Percentiles rank a stretch among this genome's conserved stretches.
These are phyloP conservation scores for Flaveria bidentis DNA, from an alignment of 129 eudicot species.

Conservation along the genomic window DNA sequence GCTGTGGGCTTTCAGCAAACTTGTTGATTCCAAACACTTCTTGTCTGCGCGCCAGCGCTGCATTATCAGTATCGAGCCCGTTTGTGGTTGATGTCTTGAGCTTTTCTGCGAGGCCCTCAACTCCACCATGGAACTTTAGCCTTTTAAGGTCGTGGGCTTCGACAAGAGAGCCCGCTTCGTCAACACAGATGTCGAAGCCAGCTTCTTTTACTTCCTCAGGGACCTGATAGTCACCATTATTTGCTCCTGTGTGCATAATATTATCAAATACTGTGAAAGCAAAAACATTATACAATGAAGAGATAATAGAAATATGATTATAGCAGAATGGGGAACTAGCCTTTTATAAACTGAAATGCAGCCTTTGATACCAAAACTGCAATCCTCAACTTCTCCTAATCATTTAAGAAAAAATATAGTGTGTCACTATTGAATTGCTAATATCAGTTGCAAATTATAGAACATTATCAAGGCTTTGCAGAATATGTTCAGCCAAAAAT, in stretches of 20 bases:
- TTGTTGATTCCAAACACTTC: slow-evolving; percentile 71
- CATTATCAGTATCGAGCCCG: slow-evolving; percentile 55
- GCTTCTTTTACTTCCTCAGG: slow-evolving; percentile 84
- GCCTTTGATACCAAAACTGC: slow-evolving; percentile 97
- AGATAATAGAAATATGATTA: slow-evolving; percentile 8
- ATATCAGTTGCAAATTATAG: too few relatives aligned
- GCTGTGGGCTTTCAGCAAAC: slow-evolving; percentile 62
- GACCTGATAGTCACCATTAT: slow-evolving; percentile 62
- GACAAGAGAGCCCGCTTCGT: slow-evolving; percentile 79
- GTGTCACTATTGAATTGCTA: neutral
- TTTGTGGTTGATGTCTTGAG: slow-evolving; percentile 61
- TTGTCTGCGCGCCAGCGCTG: slow-evolving; percentile 48
- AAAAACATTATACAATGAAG: neutral
- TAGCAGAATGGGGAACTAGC: slow-evolving; percentile 39
- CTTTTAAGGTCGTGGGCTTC: slow-evolving; percentile 87
- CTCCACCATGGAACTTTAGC: slow-evolving; percentile 83
- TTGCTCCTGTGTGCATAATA: slow-evolving; percentile 55
- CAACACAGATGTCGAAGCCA: slow-evolving; percentile 81
- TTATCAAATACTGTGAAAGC: slow-evolving; percentile 1
- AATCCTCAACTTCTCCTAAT: slow-evolving; percentile 83
- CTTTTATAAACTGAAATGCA: slow-evolving; percentile 90
- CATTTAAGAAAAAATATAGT: neutral
- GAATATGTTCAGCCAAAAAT: too few relatives aligned
- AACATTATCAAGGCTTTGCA: too few relatives aligned
- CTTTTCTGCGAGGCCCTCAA: slow-evolving; percentile 60